Evolutionary conservation across 2,329 filamentous ascomycete species (phyloP).

Genomic region (Calonectria pseudoreteaudii): DNA sequence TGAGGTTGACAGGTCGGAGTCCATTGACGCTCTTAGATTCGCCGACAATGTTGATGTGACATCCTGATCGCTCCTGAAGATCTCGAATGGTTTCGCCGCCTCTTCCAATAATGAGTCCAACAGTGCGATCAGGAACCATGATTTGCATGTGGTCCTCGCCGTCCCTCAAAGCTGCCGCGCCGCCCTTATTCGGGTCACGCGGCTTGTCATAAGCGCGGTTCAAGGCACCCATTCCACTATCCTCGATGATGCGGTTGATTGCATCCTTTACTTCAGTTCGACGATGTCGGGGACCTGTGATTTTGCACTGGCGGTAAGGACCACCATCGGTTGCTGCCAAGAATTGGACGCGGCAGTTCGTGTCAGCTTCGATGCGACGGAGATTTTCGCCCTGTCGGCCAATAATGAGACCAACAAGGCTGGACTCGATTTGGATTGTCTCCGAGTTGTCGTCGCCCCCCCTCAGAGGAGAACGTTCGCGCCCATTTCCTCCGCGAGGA

Average conservation of each 20-base stretch:
- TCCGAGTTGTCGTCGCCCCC: slow-evolving; percentile 77
- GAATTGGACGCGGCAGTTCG: slow-evolving; percentile 88
- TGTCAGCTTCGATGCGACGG: slow-evolving; percentile 85
- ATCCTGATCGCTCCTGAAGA: slow-evolving; percentile 90
- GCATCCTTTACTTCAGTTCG: slow-evolving; percentile 83
- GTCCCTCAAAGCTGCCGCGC: slow-evolving; percentile 70
- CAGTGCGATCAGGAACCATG: slow-evolving; percentile 93
- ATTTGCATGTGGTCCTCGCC: slow-evolving; percentile 91
- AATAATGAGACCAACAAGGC: slow-evolving; percentile 89
- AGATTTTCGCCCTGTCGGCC: slow-evolving; percentile 91
- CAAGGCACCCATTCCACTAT: slow-evolving; percentile 68
- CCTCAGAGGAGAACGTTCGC: slow-evolving; percentile 70
- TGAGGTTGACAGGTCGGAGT: slow-evolving; percentile 88
- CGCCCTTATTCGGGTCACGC: slow-evolving; percentile 53
- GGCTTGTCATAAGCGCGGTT: slow-evolving; percentile 58
- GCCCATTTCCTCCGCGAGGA: slow-evolving; percentile 64
- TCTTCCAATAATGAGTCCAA: slow-evolving; percentile 93
- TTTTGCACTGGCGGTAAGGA: slow-evolving; percentile 84
- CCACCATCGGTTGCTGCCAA: slow-evolving; percentile 81
- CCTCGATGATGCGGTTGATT: slow-evolving; percentile 89
- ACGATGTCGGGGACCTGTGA: slow-evolving; percentile 78
- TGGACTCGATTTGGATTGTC: slow-evolving; percentile 87
- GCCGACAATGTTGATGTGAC: slow-evolving; percentile 94
- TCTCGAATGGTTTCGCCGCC: slow-evolving; percentile 94
- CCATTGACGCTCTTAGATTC: slow-evolving; percentile 95